These are phyloP conservation scores for Mariannaea sp. DNA, from an alignment of 2,329 filamentous ascomycete species.

Conservation along the genomic window DNA sequence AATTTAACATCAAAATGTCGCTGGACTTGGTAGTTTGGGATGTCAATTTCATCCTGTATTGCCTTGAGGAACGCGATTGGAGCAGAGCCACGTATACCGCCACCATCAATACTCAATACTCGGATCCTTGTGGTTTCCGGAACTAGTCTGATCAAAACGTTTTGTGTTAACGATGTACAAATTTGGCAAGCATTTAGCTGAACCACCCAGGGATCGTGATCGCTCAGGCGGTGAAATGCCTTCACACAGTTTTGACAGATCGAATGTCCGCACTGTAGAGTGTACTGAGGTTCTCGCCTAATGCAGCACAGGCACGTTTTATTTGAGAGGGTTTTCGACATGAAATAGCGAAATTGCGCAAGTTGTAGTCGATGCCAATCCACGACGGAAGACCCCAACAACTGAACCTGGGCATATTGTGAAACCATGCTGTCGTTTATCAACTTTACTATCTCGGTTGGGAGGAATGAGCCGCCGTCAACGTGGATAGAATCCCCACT, in stretches of 20 bases:
- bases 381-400: slow-evolving; percentile 1
- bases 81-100: slow-evolving; percentile 20
- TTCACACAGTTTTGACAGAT: slow-evolving; percentile 22
- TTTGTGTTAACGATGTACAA: slow-evolving; percentile 6
- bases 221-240: slow-evolving; percentile 13
- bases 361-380: slow-evolving; percentile 21
- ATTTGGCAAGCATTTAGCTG: slow-evolving; percentile 17
- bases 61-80: slow-evolving; percentile 23
- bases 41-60: slow-evolving; percentile 20
- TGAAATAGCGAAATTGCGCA: background rate
- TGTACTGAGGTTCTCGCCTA: slow-evolving; percentile 18
- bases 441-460: slow-evolving; percentile 17
- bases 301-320: slow-evolving; percentile 25
- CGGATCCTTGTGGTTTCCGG: slow-evolving; percentile 20
- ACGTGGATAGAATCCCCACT: slow-evolving; percentile 1
- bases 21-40: slow-evolving; percentile 22
- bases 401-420: slow-evolving; percentile 19
- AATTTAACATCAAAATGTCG: slow-evolving; percentile 24
- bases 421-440: slow-evolving; percentile 19
- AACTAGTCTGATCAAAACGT: slow-evolving; percentile 12
- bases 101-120: slow-evolving; percentile 26
- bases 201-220: slow-evolving; percentile 8
- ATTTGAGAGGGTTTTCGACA: slow-evolving; percentile 8
- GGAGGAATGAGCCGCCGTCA: background rate
- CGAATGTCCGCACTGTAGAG: slow-evolving; percentile 21